Percentiles rank a stretch among this genome's conserved stretches.
Conservation (phyloP, 2,329 filamentous ascomycete species). For the Pestalotiopsis sp. region DNA sequence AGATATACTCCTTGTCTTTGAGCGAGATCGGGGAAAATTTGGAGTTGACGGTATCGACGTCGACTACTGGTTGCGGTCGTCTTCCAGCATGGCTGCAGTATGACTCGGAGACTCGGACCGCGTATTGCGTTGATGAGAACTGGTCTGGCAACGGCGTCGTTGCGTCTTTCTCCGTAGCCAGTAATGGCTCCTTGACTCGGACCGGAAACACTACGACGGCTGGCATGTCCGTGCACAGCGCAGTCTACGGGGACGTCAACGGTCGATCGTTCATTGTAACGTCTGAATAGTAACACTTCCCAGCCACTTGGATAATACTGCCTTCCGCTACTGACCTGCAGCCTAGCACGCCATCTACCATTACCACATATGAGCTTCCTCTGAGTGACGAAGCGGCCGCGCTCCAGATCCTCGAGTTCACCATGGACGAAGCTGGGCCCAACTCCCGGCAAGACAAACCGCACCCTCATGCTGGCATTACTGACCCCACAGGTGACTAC, state of each 20-base stretch:
- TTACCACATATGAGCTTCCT: constrained; percentile 46
- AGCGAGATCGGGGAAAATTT: constrained; percentile 23
- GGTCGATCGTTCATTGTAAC: constrained; percentile 43
- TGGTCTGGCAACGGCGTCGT: constrained; percentile 36
- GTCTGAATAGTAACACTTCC: constrained; percentile 41
- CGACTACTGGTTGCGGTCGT: constrained; percentile 31
- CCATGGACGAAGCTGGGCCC: constrained; percentile 42
- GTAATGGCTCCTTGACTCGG: constrained; percentile 32
- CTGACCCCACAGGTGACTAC: constrained; percentile 50
- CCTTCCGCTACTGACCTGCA: background rate
- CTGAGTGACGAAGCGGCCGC: constrained; percentile 28
- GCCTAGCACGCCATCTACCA: constrained; percentile 40
- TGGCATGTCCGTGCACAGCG: constrained; percentile 42
- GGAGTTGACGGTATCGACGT: constrained; percentile 29
- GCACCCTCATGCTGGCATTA: constrained; percentile 55
- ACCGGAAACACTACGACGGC: constrained; percentile 31
- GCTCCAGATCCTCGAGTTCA: constrained; percentile 41
- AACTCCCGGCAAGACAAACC: constrained; percentile 54
- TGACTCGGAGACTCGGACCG: constrained; percentile 28
- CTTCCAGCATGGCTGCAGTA: constrained; percentile 41
- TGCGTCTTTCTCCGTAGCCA: constrained; percentile 33
- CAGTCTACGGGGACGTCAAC: constrained; percentile 38
- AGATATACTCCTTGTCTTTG: constrained; percentile 37
- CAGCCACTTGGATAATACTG: constrained; percentile 15
- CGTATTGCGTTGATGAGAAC: constrained; percentile 41